Percentiles rank a stretch among this genome's conserved stretches.
Evolutionary conservation across 768 basidiomycete species (phyloP).

Genomic region (Suillus paluster): DNA sequence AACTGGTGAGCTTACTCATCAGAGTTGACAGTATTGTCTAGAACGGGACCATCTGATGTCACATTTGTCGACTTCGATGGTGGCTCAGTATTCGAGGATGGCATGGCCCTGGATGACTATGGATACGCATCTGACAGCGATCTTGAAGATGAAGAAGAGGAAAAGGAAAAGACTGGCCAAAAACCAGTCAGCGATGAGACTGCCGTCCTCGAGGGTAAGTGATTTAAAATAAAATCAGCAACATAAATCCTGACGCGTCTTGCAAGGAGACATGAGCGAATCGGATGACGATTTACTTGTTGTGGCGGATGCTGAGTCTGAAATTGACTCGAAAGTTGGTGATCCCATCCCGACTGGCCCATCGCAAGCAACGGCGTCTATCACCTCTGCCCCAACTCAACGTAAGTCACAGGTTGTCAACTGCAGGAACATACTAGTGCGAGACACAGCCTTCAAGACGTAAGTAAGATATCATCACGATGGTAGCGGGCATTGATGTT

Average conservation of each 20-base stretch:
- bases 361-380: not conserved
- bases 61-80: slow-evolving; percentile 20
- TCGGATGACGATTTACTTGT: not conserved
- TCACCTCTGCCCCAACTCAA: slow-evolving; percentile 7
- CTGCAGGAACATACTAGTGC: slow-evolving; percentile 29
- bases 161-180: not conserved
- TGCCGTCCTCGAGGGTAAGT: not conserved
- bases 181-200: not conserved
- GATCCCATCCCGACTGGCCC: not conserved
- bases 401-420: slow-evolving; percentile 9
- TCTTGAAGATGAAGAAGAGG: slow-evolving; percentile 32
- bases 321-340: slow-evolving; percentile 6
- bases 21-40: slow-evolving; percentile 19
- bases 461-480: slow-evolving; percentile 1
- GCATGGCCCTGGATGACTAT: slow-evolving; percentile 24
- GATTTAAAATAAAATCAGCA: not conserved
- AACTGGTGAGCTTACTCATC: not conserved
- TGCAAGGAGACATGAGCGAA: slow-evolving; percentile 15
- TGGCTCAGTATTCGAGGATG: slow-evolving; percentile 11
- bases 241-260: not conserved
- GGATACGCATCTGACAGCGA: slow-evolving; percentile 41
- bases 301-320: slow-evolving; percentile 13
- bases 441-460: slow-evolving; percentile 35
- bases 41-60: slow-evolving; percentile 14
- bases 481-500: not conserved